A percentile compares a stretch with the other conserved stretches of the same genome.
Conservation (phyloP, 805 yeast genomes). For the Blastobotrys muscicola region DNA sequence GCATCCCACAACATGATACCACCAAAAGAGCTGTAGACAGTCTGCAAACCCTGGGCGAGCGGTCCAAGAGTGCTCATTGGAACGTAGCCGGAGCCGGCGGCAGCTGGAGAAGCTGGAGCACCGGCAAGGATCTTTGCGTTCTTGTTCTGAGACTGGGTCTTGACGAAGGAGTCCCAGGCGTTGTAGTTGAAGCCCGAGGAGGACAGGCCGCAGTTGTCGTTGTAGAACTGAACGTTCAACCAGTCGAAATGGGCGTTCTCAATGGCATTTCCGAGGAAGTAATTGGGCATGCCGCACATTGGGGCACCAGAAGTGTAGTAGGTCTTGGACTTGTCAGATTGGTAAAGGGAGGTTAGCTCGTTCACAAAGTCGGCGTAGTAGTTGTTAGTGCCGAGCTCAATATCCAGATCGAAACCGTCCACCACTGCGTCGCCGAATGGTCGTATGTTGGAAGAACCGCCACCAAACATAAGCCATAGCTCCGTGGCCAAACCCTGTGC, state of each 20-base stretch:
- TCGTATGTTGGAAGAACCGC: constrained; percentile 27
- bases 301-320: constrained; percentile 59
- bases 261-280: constrained; percentile 33
- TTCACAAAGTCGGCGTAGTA: constrained; percentile 44
- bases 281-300: constrained; percentile 57
- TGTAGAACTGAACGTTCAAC: constrained; percentile 58
- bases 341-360: constrained; percentile 19
- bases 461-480: constrained; percentile 42
- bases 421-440: constrained; percentile 47
- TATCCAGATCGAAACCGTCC: constrained; percentile 61
- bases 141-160: constrained; percentile 36
- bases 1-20: constrained; percentile 81
- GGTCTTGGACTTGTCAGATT: constrained; percentile 23
- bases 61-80: constrained; percentile 30
- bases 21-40: constrained; percentile 34
- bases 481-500: constrained; percentile 37
- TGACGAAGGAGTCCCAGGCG: constrained; percentile 45
- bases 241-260: constrained; percentile 43
- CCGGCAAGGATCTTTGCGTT: constrained; percentile 52
- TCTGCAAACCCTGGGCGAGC: constrained; percentile 16
- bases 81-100: constrained; percentile 49
- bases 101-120: constrained; percentile 43
- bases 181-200: constrained; percentile 26
- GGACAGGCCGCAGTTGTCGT: constrained; percentile 40
- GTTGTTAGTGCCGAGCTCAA: constrained; percentile 37